phyloP scores from a whole-genome alignment of 2,329 filamentous ascomycete species.

The Botryotinia narcissicola region DNA sequence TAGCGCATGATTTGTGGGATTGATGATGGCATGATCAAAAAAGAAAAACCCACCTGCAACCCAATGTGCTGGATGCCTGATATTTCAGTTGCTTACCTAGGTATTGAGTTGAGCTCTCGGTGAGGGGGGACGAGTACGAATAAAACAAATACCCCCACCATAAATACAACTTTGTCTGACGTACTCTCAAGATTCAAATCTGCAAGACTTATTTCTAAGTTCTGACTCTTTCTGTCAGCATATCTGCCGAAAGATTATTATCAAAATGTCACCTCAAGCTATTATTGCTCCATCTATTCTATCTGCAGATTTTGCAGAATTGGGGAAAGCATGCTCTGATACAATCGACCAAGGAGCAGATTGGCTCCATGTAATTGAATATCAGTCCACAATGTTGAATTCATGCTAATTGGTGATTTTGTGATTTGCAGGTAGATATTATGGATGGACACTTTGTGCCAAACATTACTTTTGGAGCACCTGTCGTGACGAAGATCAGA shows the following conservation, averaged over 20 bases:
- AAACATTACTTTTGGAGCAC: conserved; percentile 95
- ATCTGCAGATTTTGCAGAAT: conserved; percentile 87
- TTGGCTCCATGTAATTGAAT: conserved; percentile 46
- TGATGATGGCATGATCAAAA: not conserved
- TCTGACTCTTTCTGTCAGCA: conserved; percentile 8
- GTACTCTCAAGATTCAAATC: not conserved
- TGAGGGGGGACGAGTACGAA: not conserved
- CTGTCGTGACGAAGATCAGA: conserved; percentile 92
- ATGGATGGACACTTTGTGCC: conserved; percentile 99
- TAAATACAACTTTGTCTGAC: not conserved
- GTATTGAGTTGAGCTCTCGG: not conserved
- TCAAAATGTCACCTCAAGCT: conserved; percentile 75
- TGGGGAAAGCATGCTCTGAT: conserved; percentile 80
- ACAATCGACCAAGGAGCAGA: conserved; percentile 87
- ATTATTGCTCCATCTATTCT: conserved; percentile 99
- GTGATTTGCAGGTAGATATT: conserved; percentile 65
- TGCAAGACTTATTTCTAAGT: not conserved
- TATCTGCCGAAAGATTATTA: not conserved
- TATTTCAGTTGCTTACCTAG: not conserved
- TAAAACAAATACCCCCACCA: not conserved
- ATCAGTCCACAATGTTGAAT: not conserved
- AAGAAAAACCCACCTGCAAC: not conserved
- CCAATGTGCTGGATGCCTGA: not conserved
- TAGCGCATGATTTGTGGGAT: not conserved
- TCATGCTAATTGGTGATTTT: not conserved